Base-by-base conservation (phyloP, 768 basidiomycete genomes). In the Termitomyces sp. region DNA sequence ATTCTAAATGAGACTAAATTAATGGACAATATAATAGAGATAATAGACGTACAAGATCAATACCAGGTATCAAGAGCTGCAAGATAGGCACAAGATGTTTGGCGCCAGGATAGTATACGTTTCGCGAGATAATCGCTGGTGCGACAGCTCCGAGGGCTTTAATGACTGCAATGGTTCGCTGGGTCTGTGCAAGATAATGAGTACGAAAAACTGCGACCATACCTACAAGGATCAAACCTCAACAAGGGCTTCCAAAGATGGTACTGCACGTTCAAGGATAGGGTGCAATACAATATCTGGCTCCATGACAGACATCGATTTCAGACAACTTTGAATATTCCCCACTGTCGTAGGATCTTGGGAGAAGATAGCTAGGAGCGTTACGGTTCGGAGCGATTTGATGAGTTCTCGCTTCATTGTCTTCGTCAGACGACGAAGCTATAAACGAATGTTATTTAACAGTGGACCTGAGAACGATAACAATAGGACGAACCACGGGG, bases 301-400 rank as follows among this genome's bases (percentile, higher is more conserved):
- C 60, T 94, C 92, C 78, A 92, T 84, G 43, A 86, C 69, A 54
- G 83, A 82, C 84, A 93, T 84, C 17, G 85, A 88, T 69, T 91
- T 91, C 59, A 95, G 71, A 55, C 88, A 86, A 41, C 83, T 83
- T 65, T 90, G 86, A 42, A 92, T 85, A 60, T 92, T 89, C 15
- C 77, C 70, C 28, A 88, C 85, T 1, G 90, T 88, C 10, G 79
- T 76, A 47, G 79, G 75, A 65, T 93, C 90, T 65, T 88, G 88
- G 9, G 88, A 91, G 73, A 95, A 96, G 82, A 94, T 93, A 2
- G 90, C 85, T n/a, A 94, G 77, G 28, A 96, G 74, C 0, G 86
- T 83, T 14, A 94, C 88, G 0, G 92, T 93, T 55, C 90, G 74
- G 37, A 94, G 73, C 22, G 83, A 86, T 60, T 89, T 85, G 19